A percentile compares a stretch with the other conserved stretches of the same genome.
These are phyloP conservation scores for Leccinum fibrillosum DNA, from an alignment of 768 basidiomycete species.

Conservation along the genomic window DNA sequence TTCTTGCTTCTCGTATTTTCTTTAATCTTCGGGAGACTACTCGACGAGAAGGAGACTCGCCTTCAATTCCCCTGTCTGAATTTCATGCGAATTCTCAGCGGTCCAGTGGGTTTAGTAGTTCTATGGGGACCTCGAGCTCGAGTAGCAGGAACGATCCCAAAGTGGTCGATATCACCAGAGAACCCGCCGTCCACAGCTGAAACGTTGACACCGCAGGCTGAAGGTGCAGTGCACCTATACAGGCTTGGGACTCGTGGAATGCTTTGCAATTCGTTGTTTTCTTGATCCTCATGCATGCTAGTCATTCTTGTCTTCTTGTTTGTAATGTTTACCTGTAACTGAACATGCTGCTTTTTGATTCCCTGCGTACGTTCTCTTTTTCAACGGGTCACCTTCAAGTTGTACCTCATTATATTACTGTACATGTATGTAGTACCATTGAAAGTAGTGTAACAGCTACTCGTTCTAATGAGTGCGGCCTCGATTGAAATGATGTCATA, in stretches of 20 bases:
- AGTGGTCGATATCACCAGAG: not conserved
- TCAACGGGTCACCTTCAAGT: no score
- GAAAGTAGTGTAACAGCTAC: not conserved
- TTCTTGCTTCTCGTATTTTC: conserved; percentile 25
- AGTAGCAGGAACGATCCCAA: not conserved
- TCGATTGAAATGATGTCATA: not conserved
- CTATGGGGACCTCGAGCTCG: not conserved
- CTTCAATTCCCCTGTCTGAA: conserved; percentile 2
- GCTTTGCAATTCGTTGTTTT: not conserved
- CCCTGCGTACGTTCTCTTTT: not conserved
- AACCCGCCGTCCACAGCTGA: not conserved
- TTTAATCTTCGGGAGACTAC: conserved; percentile 22
- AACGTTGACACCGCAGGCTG: not conserved
- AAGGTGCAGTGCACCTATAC: not conserved
- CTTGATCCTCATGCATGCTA: not conserved
- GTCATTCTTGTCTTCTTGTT: not conserved
- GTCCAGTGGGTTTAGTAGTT: conserved; percentile 1
- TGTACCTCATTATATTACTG: no score
- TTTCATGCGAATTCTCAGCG: conserved; percentile 4
- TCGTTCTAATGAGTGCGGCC: not conserved
- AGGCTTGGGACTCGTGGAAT: not conserved
- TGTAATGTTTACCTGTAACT: not conserved
- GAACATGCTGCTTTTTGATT: not conserved
- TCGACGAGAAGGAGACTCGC: not conserved
- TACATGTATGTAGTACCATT: no score